A percentile compares a stretch with the other conserved stretches of the same genome.
These are phyloP conservation scores for Citrus australasica DNA, from an alignment of 345 rosid genomes.

Conservation along the genomic window DNA sequence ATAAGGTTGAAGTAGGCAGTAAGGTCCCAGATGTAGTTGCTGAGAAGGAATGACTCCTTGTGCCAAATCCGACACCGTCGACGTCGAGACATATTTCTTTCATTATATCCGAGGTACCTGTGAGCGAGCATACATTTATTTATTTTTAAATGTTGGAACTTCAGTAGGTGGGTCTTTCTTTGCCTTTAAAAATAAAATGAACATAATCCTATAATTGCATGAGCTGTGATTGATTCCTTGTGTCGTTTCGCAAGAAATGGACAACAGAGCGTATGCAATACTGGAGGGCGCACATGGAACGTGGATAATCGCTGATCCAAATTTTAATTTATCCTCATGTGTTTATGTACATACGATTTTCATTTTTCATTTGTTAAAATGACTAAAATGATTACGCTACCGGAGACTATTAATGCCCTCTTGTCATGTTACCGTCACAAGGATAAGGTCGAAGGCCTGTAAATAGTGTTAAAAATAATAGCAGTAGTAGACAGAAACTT, in stretches of 20 bases:
- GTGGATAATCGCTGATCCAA: not conserved
- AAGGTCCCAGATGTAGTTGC: not conserved
- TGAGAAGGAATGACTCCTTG: not conserved
- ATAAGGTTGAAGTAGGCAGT: not conserved
- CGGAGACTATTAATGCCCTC: too few species aligned
- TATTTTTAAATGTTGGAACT: not conserved
- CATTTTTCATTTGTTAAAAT: not conserved
- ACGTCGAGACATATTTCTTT: not conserved
- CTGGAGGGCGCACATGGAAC: slow-evolving; percentile 9
- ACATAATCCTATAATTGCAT: not conserved
- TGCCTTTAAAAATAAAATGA: not conserved
- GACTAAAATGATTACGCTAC: too few species aligned
- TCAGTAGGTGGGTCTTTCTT: not conserved
- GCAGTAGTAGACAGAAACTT: too few species aligned
- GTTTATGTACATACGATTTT: not conserved
- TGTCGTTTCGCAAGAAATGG: not conserved
- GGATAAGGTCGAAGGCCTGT: too few species aligned
- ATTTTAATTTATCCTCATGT: not conserved
- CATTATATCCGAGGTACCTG: not conserved
- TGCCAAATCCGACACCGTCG: not conserved
- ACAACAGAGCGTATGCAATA: not conserved
- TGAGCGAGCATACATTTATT: not conserved
- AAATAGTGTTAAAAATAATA: too few species aligned
- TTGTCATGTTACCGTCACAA: too few species aligned
- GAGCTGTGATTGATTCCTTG: not conserved